These are phyloP conservation scores for Eutrema japonicum DNA, from an alignment of 345 rosid genomes.

Conservation along the genomic window DNA sequence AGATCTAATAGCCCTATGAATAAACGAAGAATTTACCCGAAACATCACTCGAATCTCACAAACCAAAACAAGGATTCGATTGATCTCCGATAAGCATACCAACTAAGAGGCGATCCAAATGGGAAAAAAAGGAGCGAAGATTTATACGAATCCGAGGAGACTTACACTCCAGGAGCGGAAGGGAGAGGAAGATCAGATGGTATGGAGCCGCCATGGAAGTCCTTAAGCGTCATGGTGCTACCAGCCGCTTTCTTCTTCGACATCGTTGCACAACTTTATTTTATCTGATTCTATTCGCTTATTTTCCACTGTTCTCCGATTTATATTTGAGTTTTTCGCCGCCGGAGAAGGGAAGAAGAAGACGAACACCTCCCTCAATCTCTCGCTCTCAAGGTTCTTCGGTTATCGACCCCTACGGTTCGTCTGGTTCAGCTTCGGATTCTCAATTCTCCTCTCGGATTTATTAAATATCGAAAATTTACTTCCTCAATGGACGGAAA, in stretches of 20 bases:
- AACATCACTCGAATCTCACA: conserved; percentile 24
- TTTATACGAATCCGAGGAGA: conserved; percentile 15
- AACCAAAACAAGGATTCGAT: conserved; percentile 22
- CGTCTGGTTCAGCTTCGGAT: conserved; percentile 32
- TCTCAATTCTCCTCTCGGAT: conserved; percentile 29
- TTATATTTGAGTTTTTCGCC: conserved; percentile 28
- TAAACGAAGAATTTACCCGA: not conserved
- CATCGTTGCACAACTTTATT: conserved; percentile 48
- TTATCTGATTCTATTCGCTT: conserved; percentile 10
- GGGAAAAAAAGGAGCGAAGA: not conserved
- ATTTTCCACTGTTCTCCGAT: conserved; percentile 33
- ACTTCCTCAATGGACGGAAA: conserved; percentile 30
- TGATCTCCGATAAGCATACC: conserved; percentile 35
- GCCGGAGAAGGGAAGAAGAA: conserved; percentile 31
- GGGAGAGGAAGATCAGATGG: conserved; percentile 86
- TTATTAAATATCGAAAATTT: conserved; percentile 34
- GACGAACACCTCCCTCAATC: conserved; percentile 21
- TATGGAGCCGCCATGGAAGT: conserved; percentile 92
- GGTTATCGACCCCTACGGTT: conserved; percentile 23
- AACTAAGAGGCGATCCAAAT: conserved; percentile 27
- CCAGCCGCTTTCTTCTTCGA: conserved; percentile 78
- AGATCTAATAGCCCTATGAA: conserved; percentile 32
- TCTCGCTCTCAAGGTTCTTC: conserved; percentile 33
- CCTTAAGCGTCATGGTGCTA: conserved; percentile 87
- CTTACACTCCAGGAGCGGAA: conserved; percentile 94